Base-by-base conservation (phyloP, 805 yeast genomes). In the Candida peoriensis region DNA sequence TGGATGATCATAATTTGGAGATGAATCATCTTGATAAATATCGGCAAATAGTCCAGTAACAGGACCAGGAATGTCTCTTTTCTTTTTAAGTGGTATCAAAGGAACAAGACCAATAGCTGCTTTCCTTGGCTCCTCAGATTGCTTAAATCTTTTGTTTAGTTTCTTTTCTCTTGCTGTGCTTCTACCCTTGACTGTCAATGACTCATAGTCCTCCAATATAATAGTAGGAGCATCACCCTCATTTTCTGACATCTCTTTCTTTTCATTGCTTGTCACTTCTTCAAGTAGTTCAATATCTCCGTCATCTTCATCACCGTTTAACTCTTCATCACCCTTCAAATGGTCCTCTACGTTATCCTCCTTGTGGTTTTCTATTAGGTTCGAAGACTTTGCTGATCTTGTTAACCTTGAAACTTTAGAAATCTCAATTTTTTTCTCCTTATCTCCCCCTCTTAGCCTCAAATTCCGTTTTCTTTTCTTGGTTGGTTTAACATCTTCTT, bases 31-130 rank as follows among this genome's bases (percentile, higher is more conserved):
- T 14, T 45, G 48, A 29, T 47, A 49, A 0, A 24, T 11, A 30
- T 44, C 50, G 34, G 45, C 36, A 25, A 20, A 30, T 3, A 43
- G 31, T 4, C 44, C 47, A 6, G 45, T 39, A 3, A 53, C 17
- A 8, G 57, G 50, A 5, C 54, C 52, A 6, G 49, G 50, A 7
- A 38, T 31, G n/a, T 51, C 54, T 32, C 40, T 50, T 27, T 40
- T 42, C 24, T 37, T 47, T 20, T 36, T 32, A 5, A 15, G 8
- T 8, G 35, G 32, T 14, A 20, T 11, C 11, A 24, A 15, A 14
- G 19, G 14, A n/a, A 24, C 15, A 7, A 18, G 15, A 15, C 28
- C 15, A 16, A 14, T 21, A 10, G 13, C 11, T 5, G 17, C 8
- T 26, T 26, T 26, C 14, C 13, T 24, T 8, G 11, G 8, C 7